Base-by-base conservation (phyloP, 257 asterid species). In the Leonotis leonurus region DNA sequence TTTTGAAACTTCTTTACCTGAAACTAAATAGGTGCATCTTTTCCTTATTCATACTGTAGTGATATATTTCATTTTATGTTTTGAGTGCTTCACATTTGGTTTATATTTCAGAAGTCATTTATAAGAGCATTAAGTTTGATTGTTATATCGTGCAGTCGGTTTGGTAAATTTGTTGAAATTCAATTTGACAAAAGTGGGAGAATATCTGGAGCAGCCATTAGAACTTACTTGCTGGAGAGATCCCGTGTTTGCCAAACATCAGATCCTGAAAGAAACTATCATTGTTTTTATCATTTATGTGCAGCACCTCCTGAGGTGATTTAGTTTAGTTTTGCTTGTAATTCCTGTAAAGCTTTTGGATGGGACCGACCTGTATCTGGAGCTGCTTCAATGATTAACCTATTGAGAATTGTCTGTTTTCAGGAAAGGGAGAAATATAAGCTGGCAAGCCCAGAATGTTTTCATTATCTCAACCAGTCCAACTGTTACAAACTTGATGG, bases 211-310 rank as follows among this genome's bases (percentile, higher is more conserved):
- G 96, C 96, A 64, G 96, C 96, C 17, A 70, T 89, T 39, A 78
- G 96, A 72, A 89, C 96, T 62, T 89, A 89, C 66, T 76, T 89
- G 79, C 82, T 89, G 70, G 96, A 89, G 75, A 84, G 96, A 68
- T 89, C 96, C 45, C 96, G 96, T 60, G 96, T 89, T 59, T 89
- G 96, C 74, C 96, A 89, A 75, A 83, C 86, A 57, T 85, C 96
- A 64, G 65, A 67, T 53, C 96, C 96, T 54, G 96, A 89, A 75
- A 85, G 96, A 76, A 89, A 89, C 75, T 89, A 89, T 71, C 96
- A 89, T 70, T 89, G 96, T 72, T 89, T 89, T 72, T 89, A 89
- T 84, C 95, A 77, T 77, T 95, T 89, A 17, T 89, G 96, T 72
- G 88, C 90, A 21, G 90, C 96, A 53, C 96, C 96, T 33, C 75